Percentiles rank a stretch among this genome's conserved stretches.
These are phyloP conservation scores for Trichosphaerium sp. DNA, from an alignment of 78 protist genomes.

Conservation along the genomic window DNA sequence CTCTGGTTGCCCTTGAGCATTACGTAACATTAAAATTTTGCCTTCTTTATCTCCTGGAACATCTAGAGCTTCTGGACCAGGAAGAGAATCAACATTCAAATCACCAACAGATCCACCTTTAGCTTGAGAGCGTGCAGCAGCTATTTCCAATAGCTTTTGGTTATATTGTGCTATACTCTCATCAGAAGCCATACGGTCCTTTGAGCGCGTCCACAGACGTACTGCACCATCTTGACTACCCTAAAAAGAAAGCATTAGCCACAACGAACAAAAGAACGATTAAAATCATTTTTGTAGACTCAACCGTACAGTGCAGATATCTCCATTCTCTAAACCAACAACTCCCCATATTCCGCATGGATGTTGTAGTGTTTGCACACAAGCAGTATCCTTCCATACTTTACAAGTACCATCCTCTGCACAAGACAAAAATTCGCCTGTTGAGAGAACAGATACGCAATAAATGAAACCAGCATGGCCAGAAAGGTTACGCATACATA, in stretches of 20 bases:
- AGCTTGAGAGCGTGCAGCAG: neutral
- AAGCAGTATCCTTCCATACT: conserved; percentile 33
- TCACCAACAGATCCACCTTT: conserved; percentile 30
- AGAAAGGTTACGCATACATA: neutral
- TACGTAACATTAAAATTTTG: conserved; percentile 28
- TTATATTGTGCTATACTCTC: conserved; percentile 2
- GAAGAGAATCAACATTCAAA: conserved; percentile 20
- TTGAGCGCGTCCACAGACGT: conserved; percentile 24
- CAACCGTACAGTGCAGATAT: conserved; percentile 50
- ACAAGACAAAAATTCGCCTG: conserved; percentile 29
- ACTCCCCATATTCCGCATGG: conserved; percentile 57
- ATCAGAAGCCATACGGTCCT: conserved; percentile 6
- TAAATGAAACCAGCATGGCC: conserved; percentile 41
- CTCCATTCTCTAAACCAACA: conserved; percentile 30
- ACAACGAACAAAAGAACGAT: too few relatives aligned
- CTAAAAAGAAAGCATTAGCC: too few relatives aligned
- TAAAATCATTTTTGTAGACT: too few relatives aligned
- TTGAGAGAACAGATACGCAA: conserved; percentile 11
- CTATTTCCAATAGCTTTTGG: neutral
- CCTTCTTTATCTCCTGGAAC: conserved; percentile 55
- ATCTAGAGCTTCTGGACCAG: conserved; percentile 3
- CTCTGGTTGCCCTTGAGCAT: neutral
- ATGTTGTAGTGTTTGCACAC: conserved; percentile 49
- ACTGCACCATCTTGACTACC: conserved; percentile 55
- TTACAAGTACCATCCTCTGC: conserved; percentile 48